phyloP scores from a whole-genome alignment of 1,139 yeast species.

The Pneumocystis canis region DNA sequence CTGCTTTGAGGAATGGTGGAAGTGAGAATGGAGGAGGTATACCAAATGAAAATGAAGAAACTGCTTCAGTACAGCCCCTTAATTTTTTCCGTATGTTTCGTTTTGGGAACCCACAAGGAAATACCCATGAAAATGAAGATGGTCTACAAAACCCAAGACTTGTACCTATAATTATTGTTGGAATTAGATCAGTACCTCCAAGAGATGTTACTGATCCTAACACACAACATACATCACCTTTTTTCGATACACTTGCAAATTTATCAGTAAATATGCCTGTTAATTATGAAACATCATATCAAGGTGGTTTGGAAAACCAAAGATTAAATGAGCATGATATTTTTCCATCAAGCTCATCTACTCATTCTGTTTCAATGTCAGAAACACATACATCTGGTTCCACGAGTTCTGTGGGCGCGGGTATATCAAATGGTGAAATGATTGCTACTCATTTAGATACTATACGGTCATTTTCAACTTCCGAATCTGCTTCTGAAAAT shows the following conservation, averaged over 20 bases:
- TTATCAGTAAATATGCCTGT: neutral
- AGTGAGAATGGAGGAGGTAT: slow-evolving; percentile 3
- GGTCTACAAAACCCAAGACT: slow-evolving; percentile 20
- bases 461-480: slow-evolving; percentile 1
- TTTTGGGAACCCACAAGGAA: slow-evolving; percentile 26
- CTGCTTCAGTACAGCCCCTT: slow-evolving; percentile 16
- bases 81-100: slow-evolving; percentile 43
- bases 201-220: slow-evolving; percentile 4
- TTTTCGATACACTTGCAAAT: slow-evolving; percentile 9
- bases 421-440: neutral
- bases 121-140: slow-evolving; percentile 12
- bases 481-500: slow-evolving; percentile 6
- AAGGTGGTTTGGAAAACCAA: neutral
- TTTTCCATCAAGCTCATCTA: neutral
- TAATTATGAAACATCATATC: neutral
- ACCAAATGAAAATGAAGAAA: neutral
- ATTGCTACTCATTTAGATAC: neutral
- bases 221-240: slow-evolving; percentile 5
- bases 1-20: slow-evolving; percentile 24
- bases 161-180: slow-evolving; percentile 44
- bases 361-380: neutral
- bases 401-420: neutral
- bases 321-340: neutral
- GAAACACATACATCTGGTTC: neutral
- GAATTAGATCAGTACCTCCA: slow-evolving; percentile 33